Evolutionary conservation across 768 basidiomycete species (phyloP), one percentile per base, ranked within the genome.

Genomic region (Trametes cubensis): DNA sequence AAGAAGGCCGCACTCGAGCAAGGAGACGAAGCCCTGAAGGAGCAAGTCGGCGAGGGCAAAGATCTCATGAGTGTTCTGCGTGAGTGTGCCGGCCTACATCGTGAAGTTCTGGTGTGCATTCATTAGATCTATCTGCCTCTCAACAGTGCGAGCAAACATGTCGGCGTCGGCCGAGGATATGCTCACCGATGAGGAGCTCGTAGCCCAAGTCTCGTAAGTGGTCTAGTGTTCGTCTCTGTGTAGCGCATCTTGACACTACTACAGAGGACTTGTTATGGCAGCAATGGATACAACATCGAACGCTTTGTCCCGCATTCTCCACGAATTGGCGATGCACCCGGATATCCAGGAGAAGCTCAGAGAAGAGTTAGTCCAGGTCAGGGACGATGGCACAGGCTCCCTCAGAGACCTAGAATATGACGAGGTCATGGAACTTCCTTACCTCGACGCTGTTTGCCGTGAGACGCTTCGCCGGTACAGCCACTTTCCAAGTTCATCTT

Each of bases 391-490:
- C 18, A 53, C 58, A 6, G 70, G 70, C 34, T 2, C 5, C 6
- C 34, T 34, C 34, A 34, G 10, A 10, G 34, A 34, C 20, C 52
- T 71, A 7, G 54, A 61, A 8, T 71, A 72, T 59, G 73, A 75
- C 46, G 41, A 62, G 4, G 63, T 75, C 14, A 48, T 68, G 14
- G 52, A 54, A 1, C 62, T 75, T 21, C 71, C 72, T 3, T 70
- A 62, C 42, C 65, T 75, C 17, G 73, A 75, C 52, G 73, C 73
- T 8, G 63, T 75, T 0, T 67, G 66, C 60, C 56, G 60, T 48
- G 60, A 64, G 39, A 72, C 71, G 0, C 60, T 72, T 6, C 60
- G 72, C 13, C 28, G 73, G 70, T 73, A 42, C 58, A 67, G 44
- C 10, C 14, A n/a, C 17, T 20, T 4, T 10, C 57, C 21, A 41